A percentile compares a stretch with the other conserved stretches of the same genome.
These are phyloP conservation scores for Cylindrotheca closterium DNA, from an alignment of 108 stramenopile species.

Conservation along the genomic window DNA sequence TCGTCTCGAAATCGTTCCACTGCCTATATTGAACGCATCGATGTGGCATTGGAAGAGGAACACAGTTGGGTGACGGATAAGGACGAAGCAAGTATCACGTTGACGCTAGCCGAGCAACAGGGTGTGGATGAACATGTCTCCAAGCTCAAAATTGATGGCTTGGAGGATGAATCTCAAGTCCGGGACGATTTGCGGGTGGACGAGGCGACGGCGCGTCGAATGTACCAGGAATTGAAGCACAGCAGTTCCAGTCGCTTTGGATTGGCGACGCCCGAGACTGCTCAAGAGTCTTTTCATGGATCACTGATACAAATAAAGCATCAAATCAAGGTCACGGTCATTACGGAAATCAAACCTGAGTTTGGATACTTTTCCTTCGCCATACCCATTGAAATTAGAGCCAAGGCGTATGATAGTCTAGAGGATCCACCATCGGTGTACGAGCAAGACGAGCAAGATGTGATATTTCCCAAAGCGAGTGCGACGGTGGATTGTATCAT, in stretches of 20 bases:
- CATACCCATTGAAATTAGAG: constrained; percentile 13
- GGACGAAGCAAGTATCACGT: neutral
- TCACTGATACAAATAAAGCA: constrained; percentile 11
- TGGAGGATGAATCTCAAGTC: too few species aligned
- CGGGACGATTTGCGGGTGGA: constrained; percentile 6
- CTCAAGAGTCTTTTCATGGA: constrained; percentile 10
- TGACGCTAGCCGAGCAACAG: neutral
- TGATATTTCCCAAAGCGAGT: constrained; percentile 7
- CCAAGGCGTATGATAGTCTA: constrained; percentile 1
- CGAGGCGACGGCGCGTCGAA: constrained; percentile 13
- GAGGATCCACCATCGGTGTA: neutral
- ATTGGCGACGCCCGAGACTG: constrained; percentile 1
- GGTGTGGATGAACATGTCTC: too few species aligned
- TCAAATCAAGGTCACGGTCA: constrained; percentile 1
- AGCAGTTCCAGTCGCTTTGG: neutral
- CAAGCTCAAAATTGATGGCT: too few species aligned
- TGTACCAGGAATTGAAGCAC: constrained; percentile 17
- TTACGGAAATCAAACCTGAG: constrained; percentile 3
- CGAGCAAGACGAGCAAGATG: neutral
- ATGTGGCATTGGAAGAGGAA: constrained; percentile 26
- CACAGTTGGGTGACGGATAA: constrained; percentile 2
- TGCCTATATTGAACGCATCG: constrained; percentile 18
- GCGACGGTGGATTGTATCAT: constrained; percentile 11
- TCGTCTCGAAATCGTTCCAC: constrained; percentile 41
- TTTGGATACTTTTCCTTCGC: neutral